Percentiles rank a stretch among this genome's conserved stretches.
These are phyloP conservation scores for Gnetum montanum DNA, from an alignment of 75 land plant genomes.

Conservation along the genomic window DNA sequence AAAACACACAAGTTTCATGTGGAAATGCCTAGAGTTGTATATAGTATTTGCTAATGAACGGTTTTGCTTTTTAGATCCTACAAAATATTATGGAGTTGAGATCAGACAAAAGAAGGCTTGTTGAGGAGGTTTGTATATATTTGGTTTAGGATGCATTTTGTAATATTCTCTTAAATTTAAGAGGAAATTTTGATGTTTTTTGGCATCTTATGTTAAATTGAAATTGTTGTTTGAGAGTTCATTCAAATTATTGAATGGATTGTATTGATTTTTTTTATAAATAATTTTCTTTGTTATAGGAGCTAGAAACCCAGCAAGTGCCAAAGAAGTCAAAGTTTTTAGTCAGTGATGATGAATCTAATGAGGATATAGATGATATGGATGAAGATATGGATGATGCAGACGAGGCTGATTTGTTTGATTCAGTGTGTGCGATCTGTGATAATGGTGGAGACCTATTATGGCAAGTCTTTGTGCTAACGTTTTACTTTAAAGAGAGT, in stretches of 20 bases:
- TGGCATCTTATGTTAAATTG: background rate
- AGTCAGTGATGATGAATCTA: conserved; percentile 23
- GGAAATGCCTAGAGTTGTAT: background rate
- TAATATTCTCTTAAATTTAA: background rate
- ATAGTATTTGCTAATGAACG: background rate
- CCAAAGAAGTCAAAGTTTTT: conserved; percentile 23
- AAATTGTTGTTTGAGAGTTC: conserved; percentile 1
- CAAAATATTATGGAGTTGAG: conserved; percentile 18
- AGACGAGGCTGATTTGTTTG: conserved; percentile 46
- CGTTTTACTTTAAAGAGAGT: background rate
- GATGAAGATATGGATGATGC: conserved; percentile 26
- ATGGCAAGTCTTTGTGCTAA: conserved; percentile 23
- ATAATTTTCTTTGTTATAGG: conserved; percentile 13
- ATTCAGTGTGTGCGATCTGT: conserved; percentile 68
- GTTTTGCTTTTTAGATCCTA: conserved; percentile 15
- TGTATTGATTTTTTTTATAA: too few species aligned
- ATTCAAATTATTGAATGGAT: too few species aligned
- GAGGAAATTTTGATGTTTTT: background rate
- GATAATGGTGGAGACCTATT: conserved; percentile 73
- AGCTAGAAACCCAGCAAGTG: background rate
- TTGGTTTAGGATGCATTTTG: background rate
- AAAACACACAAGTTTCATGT: background rate
- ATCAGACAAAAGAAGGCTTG: conserved; percentile 18
- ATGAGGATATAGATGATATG: conserved; percentile 16
- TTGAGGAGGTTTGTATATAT: conserved; percentile 23